Percentiles rank a stretch among this genome's conserved stretches.
phyloP scores from a whole-genome alignment of 768 basidiomycete genomes.

The Leccinum subgranulosum region DNA sequence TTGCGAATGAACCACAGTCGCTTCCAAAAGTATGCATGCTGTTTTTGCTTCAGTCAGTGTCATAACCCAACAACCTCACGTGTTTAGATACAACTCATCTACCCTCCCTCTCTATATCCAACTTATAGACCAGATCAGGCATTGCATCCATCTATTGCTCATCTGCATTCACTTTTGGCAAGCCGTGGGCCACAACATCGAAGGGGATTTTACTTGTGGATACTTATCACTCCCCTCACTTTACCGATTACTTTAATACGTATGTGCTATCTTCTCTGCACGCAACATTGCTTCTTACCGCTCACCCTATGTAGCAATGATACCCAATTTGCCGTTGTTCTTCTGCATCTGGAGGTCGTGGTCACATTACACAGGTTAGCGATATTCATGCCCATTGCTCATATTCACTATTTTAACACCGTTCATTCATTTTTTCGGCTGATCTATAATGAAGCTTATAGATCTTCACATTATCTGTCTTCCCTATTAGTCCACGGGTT shows the following conservation, averaged over 20 bases:
- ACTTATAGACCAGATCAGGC: slow-evolving; percentile 20
- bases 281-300: background rate
- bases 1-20: slow-evolving; percentile 4
- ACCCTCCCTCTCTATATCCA: slow-evolving; percentile 53
- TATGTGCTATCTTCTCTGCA: slow-evolving; percentile 35
- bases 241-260: slow-evolving; percentile 77
- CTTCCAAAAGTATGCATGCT: slow-evolving; percentile 11
- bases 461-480: slow-evolving; percentile 65
- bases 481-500: slow-evolving; percentile 52
- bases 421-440: background rate
- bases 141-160: slow-evolving; percentile 35
- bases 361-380: slow-evolving; percentile 75
- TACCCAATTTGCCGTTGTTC: slow-evolving; percentile 84
- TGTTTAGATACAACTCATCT: slow-evolving; percentile 49
- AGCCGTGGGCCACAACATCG: slow-evolving; percentile 61
- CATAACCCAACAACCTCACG: background rate
- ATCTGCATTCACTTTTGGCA: slow-evolving; percentile 50
- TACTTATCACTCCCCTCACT: slow-evolving; percentile 64
- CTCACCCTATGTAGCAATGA: slow-evolving; percentile 50
- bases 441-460: slow-evolving; percentile 48
- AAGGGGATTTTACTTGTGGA: slow-evolving; percentile 65
- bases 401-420: background rate
- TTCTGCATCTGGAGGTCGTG: slow-evolving; percentile 84
- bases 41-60: background rate
- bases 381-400: background rate